phyloP scores from a whole-genome alignment of 163 green algal genomes.

The Volvox carteri region DNA sequence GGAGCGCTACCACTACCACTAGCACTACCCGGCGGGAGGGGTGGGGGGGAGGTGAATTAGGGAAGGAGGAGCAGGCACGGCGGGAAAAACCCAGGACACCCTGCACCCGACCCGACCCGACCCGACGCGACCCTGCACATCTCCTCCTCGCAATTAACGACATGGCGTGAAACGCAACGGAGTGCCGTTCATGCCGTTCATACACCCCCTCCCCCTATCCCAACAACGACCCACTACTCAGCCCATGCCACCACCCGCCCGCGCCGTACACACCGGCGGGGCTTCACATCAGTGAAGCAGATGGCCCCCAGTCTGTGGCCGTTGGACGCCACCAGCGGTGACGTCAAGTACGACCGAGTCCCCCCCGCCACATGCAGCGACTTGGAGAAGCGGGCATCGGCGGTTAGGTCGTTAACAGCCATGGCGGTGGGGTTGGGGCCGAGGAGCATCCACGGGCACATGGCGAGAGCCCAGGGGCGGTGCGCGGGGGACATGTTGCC shows the following conservation, averaged over 20 bases:
- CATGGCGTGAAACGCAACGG: too few relatives aligned
- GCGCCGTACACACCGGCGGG: conserved; percentile 52
- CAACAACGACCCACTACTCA: too few relatives aligned
- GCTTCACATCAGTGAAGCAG: conserved; percentile 59
- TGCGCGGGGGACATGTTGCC: conserved; percentile 14
- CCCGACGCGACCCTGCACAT: too few relatives aligned
- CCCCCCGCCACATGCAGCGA: conserved; percentile 47
- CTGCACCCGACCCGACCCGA: too few relatives aligned
- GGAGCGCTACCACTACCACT: too few relatives aligned
- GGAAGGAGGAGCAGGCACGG: not conserved
- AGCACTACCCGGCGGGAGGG: not conserved
- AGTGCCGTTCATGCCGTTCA: too few relatives aligned
- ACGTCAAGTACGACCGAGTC: conserved; percentile 58
- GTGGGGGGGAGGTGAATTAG: not conserved
- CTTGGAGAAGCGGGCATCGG: conserved; percentile 54
- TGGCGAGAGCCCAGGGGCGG: conserved; percentile 58
- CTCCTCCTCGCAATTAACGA: too few relatives aligned
- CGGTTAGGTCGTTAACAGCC: conserved; percentile 44
- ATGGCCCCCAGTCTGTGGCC: conserved; percentile 64
- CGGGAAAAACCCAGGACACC: too few relatives aligned
- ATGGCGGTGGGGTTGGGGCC: conserved; percentile 36
- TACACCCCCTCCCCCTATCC: too few relatives aligned
- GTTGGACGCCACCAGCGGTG: conserved; percentile 66
- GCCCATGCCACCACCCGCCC: too few relatives aligned
- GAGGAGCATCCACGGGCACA: conserved; percentile 58